These are phyloP conservation scores for Gossypium davidsonii DNA, from an alignment of 441 rosid species.

Conservation along the genomic window DNA sequence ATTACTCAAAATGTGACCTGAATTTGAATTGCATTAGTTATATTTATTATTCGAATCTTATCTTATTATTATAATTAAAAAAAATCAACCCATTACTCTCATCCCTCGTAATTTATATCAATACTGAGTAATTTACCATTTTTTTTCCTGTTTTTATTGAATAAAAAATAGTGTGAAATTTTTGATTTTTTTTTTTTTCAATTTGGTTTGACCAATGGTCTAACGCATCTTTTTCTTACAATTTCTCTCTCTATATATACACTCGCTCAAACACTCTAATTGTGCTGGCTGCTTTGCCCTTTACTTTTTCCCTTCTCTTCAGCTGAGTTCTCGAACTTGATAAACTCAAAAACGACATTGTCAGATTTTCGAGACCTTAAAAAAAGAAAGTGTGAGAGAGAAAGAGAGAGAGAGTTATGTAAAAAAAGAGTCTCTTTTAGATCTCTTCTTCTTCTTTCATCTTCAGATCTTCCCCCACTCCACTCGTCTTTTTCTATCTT, in stretches of 20 bases:
- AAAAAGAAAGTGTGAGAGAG: background rate
- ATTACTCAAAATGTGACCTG: rapidly evolving
- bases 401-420: background rate
- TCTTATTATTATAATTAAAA: too few species aligned
- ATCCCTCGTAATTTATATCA: too few species aligned
- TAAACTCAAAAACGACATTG: conserved; percentile 31
- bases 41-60: too few species aligned
- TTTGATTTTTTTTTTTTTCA: background rate
- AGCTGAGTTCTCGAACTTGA: conserved; percentile 15
- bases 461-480: conserved; percentile 14
- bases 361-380: conserved; percentile 26
- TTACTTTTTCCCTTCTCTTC: conserved; percentile 8
- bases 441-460: conserved; percentile 16
- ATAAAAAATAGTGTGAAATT: too few species aligned
- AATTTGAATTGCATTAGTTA: rapidly evolving
- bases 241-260: conserved; percentile 17
- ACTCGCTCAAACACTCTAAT: conserved; percentile 9
- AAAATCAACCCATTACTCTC: too few species aligned
- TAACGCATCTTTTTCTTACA: conserved; percentile 4
- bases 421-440: conserved; percentile 9
- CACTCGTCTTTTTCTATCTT: conserved; percentile 7
- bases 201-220: conserved; percentile 48
- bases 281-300: conserved; percentile 19
- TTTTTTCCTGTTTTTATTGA: too few species aligned
- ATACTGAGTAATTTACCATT: too few species aligned